These are phyloP conservation scores for Euryodendron excelsum DNA, from an alignment of 148 eudicot genomes.

Conservation along the genomic window DNA sequence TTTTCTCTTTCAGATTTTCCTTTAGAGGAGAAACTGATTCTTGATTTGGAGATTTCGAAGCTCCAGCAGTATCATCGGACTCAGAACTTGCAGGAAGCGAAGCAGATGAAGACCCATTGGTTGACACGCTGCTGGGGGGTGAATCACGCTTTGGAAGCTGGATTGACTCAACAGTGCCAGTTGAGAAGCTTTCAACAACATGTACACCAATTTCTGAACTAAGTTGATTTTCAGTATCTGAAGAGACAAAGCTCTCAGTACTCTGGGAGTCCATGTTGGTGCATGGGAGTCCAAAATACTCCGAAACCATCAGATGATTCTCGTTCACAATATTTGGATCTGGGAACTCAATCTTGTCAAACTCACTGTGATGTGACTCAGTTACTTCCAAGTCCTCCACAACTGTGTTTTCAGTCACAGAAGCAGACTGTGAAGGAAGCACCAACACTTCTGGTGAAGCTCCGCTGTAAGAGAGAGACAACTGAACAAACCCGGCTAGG, in stretches of 20 bases:
- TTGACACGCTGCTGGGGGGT: conserved; percentile 64
- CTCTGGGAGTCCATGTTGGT: conserved; percentile 44
- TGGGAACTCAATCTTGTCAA: conserved; percentile 86
- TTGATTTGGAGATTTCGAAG: conserved; percentile 39
- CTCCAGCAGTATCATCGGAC: conserved; percentile 52
- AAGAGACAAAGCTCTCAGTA: conserved; percentile 55
- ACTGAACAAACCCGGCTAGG: conserved; percentile 84
- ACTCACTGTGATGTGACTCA: conserved; percentile 39
- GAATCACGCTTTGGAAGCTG: conserved; percentile 47
- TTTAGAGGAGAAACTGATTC: conserved; percentile 50
- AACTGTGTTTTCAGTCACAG: conserved; percentile 7
- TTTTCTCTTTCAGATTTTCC: conserved; percentile 33
- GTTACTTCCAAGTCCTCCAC: conserved; percentile 24
- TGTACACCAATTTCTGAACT: conserved; percentile 43
- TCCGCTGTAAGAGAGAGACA: conserved; percentile 73
- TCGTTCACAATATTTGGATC: conserved; percentile 78
- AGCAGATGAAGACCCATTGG: conserved; percentile 54
- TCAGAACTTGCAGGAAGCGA: conserved; percentile 53
- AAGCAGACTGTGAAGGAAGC: conserved; percentile 36
- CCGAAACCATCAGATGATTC: conserved; percentile 82
- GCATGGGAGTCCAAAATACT: conserved; percentile 57
- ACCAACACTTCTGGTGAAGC: conserved; percentile 67
- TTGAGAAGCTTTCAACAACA: conserved; percentile 51
- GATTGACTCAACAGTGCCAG: conserved; percentile 29
- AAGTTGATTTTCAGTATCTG: conserved; percentile 59